A percentile compares a stretch with the other conserved stretches of the same genome.
Evolutionary conservation across 2,329 filamentous ascomycete genomes (phyloP).

Genomic region (Claviceps paspali): DNA sequence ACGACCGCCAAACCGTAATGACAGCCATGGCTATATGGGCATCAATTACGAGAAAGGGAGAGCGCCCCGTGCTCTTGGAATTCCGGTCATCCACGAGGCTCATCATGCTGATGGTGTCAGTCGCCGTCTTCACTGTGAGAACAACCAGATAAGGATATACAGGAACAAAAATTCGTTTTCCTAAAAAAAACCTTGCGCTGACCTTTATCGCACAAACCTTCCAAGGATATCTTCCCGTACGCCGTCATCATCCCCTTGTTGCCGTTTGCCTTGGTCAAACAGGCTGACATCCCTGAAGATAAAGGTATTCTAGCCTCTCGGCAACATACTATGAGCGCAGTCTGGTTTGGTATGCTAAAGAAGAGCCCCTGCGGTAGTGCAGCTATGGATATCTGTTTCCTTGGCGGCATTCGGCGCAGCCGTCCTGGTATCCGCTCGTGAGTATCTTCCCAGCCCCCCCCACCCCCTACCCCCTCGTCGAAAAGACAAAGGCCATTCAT

Average conservation of each 20-base stretch:
- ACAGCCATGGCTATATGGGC: constrained; percentile 5
- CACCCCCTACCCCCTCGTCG: no score
- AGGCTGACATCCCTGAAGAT: constrained; percentile 12
- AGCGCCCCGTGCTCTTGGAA: constrained; percentile 15
- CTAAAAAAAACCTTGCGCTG: neutral
- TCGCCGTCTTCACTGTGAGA: constrained; percentile 20
- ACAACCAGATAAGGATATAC: no score
- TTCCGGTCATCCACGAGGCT: constrained; percentile 17
- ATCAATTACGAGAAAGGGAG: constrained; percentile 6
- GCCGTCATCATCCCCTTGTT: constrained; percentile 20
- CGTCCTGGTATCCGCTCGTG: constrained; percentile 17
- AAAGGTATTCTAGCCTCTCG: constrained; percentile 8
- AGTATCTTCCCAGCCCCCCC: no score
- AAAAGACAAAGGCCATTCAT: neutral
- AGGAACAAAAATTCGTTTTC: no score
- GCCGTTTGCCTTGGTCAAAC: constrained; percentile 16
- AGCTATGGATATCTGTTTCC: constrained; percentile 22
- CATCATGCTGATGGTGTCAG: constrained; percentile 18
- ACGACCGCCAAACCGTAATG: constrained; percentile 7
- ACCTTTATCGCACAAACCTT: neutral
- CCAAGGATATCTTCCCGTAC: constrained; percentile 21
- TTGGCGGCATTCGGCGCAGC: constrained; percentile 19
- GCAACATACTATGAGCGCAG: no score
- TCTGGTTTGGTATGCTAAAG: no score
- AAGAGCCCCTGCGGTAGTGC: no score